phyloP scores from a whole-genome alignment of 1,139 yeast species.

The Candida pseudoviswanathii region DNA sequence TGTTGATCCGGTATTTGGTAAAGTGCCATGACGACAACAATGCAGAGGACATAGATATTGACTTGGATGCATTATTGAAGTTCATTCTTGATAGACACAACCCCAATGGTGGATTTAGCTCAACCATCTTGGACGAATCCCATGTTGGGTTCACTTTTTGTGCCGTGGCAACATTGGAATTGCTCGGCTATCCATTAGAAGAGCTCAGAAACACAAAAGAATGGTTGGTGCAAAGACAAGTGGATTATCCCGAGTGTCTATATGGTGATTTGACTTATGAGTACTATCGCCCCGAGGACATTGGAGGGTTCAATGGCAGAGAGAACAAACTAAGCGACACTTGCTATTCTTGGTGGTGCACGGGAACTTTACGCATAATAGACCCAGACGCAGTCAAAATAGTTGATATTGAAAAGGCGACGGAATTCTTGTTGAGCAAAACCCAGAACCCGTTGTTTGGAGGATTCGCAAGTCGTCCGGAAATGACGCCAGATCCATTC shows the following conservation, averaged over 20 bases:
- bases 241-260: constrained; percentile 33
- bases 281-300: constrained; percentile 44
- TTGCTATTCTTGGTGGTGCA: constrained; percentile 90
- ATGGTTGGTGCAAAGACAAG: constrained; percentile 71
- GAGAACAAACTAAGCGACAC: constrained; percentile 85
- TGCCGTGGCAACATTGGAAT: constrained; percentile 65
- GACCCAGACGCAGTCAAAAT: constrained; percentile 25
- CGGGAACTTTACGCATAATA: constrained; percentile 58
- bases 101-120: constrained; percentile 68
- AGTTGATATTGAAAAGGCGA: constrained; percentile 39
- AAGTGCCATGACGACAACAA: constrained; percentile 23
- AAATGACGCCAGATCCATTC: constrained; percentile 65
- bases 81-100: constrained; percentile 49
- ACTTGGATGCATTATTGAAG: constrained; percentile 35
- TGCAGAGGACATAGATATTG: constrained; percentile 36
- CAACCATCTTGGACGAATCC: constrained; percentile 53
- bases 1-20: constrained; percentile 59
- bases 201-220: constrained; percentile 40
- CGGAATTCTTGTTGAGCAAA: constrained; percentile 50
- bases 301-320: constrained; percentile 89
- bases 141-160: constrained; percentile 92
- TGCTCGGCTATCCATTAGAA: constrained; percentile 35
- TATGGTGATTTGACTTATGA: constrained; percentile 29
- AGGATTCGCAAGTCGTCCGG: constrained; percentile 77
- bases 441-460: constrained; percentile 73